Conservation (phyloP, 352 stramenopile species). For the Phytophthora sp. region DNA sequence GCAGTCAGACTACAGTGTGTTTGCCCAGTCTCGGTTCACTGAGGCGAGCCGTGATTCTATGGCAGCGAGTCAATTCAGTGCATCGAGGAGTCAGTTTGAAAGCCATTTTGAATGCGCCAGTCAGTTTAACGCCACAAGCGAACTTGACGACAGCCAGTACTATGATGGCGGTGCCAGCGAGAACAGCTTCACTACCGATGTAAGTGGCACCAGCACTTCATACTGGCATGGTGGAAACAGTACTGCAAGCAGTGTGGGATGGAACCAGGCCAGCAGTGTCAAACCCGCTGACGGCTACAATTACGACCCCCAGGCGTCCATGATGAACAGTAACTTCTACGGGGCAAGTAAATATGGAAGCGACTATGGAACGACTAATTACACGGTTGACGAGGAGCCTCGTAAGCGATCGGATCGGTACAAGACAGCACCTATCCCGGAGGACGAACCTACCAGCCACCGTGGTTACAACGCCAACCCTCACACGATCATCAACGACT, state of each 20-base stretch:
- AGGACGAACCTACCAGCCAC: constrained; percentile 33
- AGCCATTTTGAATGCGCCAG: constrained; percentile 30
- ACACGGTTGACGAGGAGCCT: constrained; percentile 41
- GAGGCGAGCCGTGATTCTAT: constrained; percentile 48
- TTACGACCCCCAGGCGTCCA: constrained; percentile 36
- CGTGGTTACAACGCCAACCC: constrained; percentile 21
- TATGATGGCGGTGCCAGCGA: constrained; percentile 34
- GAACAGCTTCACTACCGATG: constrained; percentile 40
- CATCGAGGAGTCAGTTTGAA: constrained; percentile 32
- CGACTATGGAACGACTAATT: constrained; percentile 31
- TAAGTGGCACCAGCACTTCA: constrained; percentile 43
- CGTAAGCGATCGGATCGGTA: constrained; percentile 49
- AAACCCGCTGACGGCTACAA: constrained; percentile 29
- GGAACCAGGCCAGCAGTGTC: constrained; percentile 35
- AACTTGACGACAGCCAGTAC: constrained; percentile 46
- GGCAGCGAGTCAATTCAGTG: constrained; percentile 31
- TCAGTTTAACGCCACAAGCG: constrained; percentile 29
- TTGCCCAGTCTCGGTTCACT: constrained; percentile 62
- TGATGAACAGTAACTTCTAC: constrained; percentile 42
- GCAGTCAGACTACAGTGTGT: constrained; percentile 60
- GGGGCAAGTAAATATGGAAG: constrained; percentile 39
- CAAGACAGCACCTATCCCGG: constrained; percentile 45
- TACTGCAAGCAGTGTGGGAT: constrained; percentile 29
- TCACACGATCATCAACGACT: constrained; percentile 22
- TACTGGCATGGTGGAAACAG: constrained; percentile 41